Evolutionary conservation across 2,329 filamentous ascomycete genomes (phyloP).

Genomic region (Fusarium nanum): DNA sequence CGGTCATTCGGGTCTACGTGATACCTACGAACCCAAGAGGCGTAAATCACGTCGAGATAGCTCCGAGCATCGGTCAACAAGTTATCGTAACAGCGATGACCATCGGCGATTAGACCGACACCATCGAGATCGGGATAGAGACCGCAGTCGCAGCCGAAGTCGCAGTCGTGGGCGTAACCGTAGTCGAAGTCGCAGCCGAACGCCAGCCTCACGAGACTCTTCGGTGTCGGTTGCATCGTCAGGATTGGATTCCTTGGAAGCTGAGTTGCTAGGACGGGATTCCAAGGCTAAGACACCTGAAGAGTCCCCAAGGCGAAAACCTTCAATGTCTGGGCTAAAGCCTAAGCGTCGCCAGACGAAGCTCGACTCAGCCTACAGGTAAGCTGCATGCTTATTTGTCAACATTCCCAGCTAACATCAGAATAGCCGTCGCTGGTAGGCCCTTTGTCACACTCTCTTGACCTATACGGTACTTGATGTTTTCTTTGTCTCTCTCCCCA

Average conservation of each 20-base stretch:
- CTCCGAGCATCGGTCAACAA: slow-evolving; percentile 18
- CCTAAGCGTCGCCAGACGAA: slow-evolving; percentile 51
- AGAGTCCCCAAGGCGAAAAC: slow-evolving; percentile 38
- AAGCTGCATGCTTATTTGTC: slow-evolving; percentile 9
- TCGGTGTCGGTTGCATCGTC: slow-evolving; percentile 51
- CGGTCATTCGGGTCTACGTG: neutral
- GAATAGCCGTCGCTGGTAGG: slow-evolving; percentile 53
- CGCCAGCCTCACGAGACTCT: slow-evolving; percentile 47
- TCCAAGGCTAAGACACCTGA: slow-evolving; percentile 48
- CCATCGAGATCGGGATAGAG: slow-evolving; percentile 31
- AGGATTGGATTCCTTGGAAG: slow-evolving; percentile 54
- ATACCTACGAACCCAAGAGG: slow-evolving; percentile 24
- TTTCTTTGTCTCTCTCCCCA: slow-evolving; percentile 22
- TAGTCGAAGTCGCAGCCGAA: slow-evolving; percentile 30
- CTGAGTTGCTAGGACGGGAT: slow-evolving; percentile 53
- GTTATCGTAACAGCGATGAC: slow-evolving; percentile 18
- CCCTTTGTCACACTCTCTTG: neutral
- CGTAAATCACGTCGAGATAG: slow-evolving; percentile 29
- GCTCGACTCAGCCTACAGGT: slow-evolving; percentile 56
- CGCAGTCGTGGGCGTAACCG: slow-evolving; percentile 19
- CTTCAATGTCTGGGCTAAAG: slow-evolving; percentile 39
- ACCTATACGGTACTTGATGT: slow-evolving; percentile 25
- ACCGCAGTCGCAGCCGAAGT: slow-evolving; percentile 10
- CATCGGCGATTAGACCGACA: slow-evolving; percentile 32
- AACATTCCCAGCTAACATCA: slow-evolving; percentile 22